Evolutionary conservation across 208 protist genomes (phyloP).

Genomic region (Trypanosoma mega): DNA sequence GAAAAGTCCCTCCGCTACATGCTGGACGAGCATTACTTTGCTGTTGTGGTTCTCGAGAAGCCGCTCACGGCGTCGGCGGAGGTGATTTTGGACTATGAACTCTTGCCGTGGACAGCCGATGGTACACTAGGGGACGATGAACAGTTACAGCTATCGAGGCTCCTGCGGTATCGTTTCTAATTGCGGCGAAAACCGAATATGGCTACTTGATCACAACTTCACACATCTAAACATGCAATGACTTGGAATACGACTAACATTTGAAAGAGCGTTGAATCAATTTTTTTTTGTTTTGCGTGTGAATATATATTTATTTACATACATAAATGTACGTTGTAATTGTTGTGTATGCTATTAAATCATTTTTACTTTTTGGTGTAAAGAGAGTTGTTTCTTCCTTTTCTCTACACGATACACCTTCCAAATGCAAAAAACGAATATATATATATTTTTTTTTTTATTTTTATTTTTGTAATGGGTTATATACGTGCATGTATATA

Average conservation of each 20-base stretch:
- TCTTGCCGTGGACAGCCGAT: slow-evolving; percentile 34
- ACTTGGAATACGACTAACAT: too few relatives aligned
- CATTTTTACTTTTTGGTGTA: not conserved
- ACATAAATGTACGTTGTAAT: not conserved
- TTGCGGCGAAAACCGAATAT: not conserved
- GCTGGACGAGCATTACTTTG: slow-evolving; percentile 55
- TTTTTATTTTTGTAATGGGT: not conserved
- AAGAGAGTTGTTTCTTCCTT: not conserved
- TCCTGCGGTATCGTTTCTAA: slow-evolving; percentile 76
- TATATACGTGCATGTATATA: not conserved
- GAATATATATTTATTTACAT: not conserved
- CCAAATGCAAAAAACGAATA: not conserved
- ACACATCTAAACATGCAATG: too few relatives aligned
- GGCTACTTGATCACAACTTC: too few relatives aligned
- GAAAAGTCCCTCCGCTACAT: slow-evolving; percentile 30
- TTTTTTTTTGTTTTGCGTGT: too few relatives aligned
- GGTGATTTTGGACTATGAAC: slow-evolving; percentile 67
- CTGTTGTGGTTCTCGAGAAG: slow-evolving; percentile 53
- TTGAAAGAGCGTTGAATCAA: too few relatives aligned
- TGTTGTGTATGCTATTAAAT: not conserved
- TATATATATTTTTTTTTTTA: not conserved
- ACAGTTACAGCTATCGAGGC: slow-evolving; percentile 47
- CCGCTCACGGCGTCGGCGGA: slow-evolving; percentile 64
- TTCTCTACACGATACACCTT: not conserved
- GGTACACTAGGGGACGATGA: slow-evolving; percentile 38